Evolutionary conservation across 805 yeast genomes (phyloP), one percentile per base, ranked within the genome.

Genomic region (Kazachstania viticola): DNA sequence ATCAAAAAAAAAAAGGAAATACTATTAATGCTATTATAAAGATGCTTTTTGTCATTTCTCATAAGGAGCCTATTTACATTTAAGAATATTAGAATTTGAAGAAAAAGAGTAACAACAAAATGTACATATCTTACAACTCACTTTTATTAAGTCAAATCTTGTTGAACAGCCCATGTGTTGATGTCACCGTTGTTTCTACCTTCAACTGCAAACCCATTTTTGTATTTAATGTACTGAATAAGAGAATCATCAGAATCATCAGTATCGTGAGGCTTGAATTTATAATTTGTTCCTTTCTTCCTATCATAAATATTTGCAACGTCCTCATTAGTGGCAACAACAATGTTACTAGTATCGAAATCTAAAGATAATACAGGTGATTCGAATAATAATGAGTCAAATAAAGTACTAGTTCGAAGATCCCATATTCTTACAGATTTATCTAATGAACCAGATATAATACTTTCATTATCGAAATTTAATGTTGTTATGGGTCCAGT

Each of bases 161-260:
- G n/a, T n/a, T n/a, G n/a, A n/a, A n/a, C n/a, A n/a, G 84, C 79
- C 82, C 84, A 78, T 3, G 74, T 64, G 14, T 76, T 75, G 13
- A 79, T 61, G 15, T 54, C 58, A 28, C 88, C 88, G 40, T 66
- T 67, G 4, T 55, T 49, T 31, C 79, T 61, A 13, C 83, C 83
- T 36, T 74, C 81, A 12, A 76, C 69, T 38, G 76, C 49, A 48
- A 76, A 78, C 1, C 81, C 81, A 41, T 75, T 77, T 38, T 64
- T 67, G 45, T 72, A 74, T 29, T 71, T 59, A n/a, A 71, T 4
- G 84, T 71, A 3, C 45, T 45, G 0, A 94, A 82, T 14, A 84
- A 69, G 0, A 83, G 85, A 51, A 80, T 44, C 1, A 73, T 71
- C 3, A 51, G 39, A 21, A 13, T 18, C 23, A 14, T 13, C n/a